Evolutionary conservation across 352 stramenopile genomes (phyloP), one percentile per base, ranked within the genome.

Genomic region (Albugo candida): DNA sequence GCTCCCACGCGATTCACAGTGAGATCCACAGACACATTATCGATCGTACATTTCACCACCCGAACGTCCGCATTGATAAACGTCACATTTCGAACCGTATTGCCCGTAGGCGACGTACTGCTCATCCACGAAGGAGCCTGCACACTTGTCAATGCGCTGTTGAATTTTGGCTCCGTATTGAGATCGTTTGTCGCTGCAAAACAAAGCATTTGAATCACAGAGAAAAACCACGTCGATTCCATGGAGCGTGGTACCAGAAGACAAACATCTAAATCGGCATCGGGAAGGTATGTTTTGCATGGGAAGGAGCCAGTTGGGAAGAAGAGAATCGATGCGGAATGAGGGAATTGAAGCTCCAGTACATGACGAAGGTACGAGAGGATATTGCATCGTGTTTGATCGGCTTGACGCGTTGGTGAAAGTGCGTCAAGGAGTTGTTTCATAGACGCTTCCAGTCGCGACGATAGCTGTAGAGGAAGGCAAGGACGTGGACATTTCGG

Each of bases 261-360:
- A 41, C 72, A 91, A 47, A 93, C 66, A 47, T 89, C 78, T 13
- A 93, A 57, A 31, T 93, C 81, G 11, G 81, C 83, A 0, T 80
- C 81, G 3, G 83, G 83, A 2, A 95, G 63, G 54, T 93, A 95
- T 36, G 80, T 92, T 53, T 91, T 89, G 65, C 93, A 86, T 8
- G 83, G 80, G 37, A 87, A 94, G 2, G 77, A 87, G 11, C 81
- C 81, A 3, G 65, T 85, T n/a, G 76, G 59, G 37, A 81, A 76
- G 24, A 83, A 78, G 1, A 83, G 41, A 6, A 73, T 59, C 5
- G 69, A 59, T 12, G 58, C 53, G 18, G 59, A 55, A 1, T 63
- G 49, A 8, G 67, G 59, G n/a, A 79, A 67, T 47, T 80, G 63
- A 0, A 60, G 60, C 20, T 71, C 69, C 6, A 88, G 58, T 0